phyloP scores from a whole-genome alignment of 192 early-diverging fungal species.

The Thamnidium elegans region DNA sequence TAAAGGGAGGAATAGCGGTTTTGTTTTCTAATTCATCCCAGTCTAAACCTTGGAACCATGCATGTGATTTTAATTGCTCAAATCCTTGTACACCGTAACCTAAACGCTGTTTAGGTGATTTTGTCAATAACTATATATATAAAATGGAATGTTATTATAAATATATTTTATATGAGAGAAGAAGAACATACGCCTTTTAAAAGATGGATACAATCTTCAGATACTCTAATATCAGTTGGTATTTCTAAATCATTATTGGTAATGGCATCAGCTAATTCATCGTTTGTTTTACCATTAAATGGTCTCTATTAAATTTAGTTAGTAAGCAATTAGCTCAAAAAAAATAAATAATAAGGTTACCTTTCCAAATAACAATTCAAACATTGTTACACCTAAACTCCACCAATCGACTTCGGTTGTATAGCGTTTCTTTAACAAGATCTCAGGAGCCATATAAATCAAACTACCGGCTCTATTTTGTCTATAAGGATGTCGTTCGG shows the following conservation, averaged over 20 bases:
- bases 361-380: conserved; percentile 75
- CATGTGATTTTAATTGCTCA: conserved; percentile 21
- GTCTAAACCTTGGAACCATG: conserved; percentile 27
- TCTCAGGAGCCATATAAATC: conserved; percentile 90
- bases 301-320: conserved; percentile 55
- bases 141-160: neutral
- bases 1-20: conserved; percentile 15
- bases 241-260: too few species aligned
- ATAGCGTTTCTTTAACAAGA: conserved; percentile 57
- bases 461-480: conserved; percentile 81
- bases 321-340: neutral
- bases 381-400: conserved; percentile 79
- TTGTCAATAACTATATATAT: conserved; percentile 15
- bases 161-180: too few species aligned
- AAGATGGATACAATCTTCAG: conserved; percentile 48
- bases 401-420: conserved; percentile 64
- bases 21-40: conserved; percentile 26
- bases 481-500: conserved; percentile 48
- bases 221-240: conserved; percentile 20
- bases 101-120: conserved; percentile 16
- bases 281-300: conserved; percentile 38
- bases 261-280: too few species aligned
- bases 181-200: conserved; percentile 38
- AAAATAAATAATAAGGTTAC: conserved; percentile 38
- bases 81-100: conserved; percentile 18